These are phyloP conservation scores for Monilinia laxa DNA, from an alignment of 2,329 filamentous ascomycete species.

Conservation along the genomic window DNA sequence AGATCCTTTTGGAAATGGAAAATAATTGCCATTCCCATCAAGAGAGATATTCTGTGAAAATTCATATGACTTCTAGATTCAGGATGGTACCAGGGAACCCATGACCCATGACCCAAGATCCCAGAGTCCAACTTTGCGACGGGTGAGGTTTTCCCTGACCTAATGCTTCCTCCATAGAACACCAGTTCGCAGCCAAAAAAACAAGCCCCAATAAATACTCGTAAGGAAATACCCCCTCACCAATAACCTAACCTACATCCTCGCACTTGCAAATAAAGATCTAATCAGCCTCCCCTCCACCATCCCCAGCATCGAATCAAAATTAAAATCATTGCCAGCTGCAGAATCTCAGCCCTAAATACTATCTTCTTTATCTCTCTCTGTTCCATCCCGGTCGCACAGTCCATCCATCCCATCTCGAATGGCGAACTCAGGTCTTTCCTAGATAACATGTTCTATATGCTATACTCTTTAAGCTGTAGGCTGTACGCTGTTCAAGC, in stretches of 20 bases:
- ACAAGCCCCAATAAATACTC: not conserved
- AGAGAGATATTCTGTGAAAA: not conserved
- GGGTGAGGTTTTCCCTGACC: too few relatives aligned
- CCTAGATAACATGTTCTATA: not conserved
- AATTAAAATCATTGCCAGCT: not conserved
- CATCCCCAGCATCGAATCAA: not conserved
- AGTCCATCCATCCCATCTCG: not conserved
- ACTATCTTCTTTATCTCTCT: not conserved
- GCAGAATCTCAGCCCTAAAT: slow-evolving; percentile 16
- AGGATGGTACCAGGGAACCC: not conserved
- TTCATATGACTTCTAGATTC: not conserved
- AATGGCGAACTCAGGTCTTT: not conserved
- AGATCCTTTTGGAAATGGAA: too few relatives aligned
- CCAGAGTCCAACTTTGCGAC: not conserved
- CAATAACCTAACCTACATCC: not conserved
- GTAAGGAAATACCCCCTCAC: not conserved
- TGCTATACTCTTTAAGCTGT: not conserved
- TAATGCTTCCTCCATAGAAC: not conserved
- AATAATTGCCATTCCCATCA: not conserved
- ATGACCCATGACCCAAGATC: not conserved
- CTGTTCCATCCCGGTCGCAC: not conserved
- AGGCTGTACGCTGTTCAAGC: not conserved
- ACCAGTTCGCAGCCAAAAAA: too few relatives aligned
- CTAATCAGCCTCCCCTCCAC: not conserved
- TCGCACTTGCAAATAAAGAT: not conserved